Percentiles rank a stretch among this genome's conserved stretches.
These are phyloP conservation scores for Aureobasidium mangrovei DNA, from an alignment of 2,329 filamentous ascomycete species.

Conservation along the genomic window DNA sequence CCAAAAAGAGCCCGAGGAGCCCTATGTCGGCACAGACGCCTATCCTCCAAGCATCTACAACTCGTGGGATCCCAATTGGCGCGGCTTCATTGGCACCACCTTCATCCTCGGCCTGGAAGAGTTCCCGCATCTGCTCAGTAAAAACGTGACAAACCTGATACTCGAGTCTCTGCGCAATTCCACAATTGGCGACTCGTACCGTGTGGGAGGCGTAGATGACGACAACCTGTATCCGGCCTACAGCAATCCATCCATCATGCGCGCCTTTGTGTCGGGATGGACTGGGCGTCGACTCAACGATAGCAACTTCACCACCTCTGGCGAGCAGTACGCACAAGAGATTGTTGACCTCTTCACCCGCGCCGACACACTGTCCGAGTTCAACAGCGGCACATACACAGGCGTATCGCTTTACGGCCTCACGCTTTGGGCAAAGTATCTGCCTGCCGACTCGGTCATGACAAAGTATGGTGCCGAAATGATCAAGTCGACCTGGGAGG, in stretches of 20 bases:
- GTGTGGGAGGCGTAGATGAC: conserved; percentile 49
- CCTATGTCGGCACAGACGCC: conserved; percentile 43
- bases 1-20: conserved; percentile 48
- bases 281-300: conserved; percentile 46
- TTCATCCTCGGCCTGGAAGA: conserved; percentile 53
- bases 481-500: conserved; percentile 46
- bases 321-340: conserved; percentile 48
- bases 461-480: conserved; percentile 43
- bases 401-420: conserved; percentile 53
- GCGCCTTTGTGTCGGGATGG: conserved; percentile 53
- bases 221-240: conserved; percentile 57
- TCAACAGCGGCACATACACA: conserved; percentile 55
- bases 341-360: conserved; percentile 50
- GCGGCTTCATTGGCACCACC: conserved; percentile 53
- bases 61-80: conserved; percentile 57
- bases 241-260: conserved; percentile 54
- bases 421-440: conserved; percentile 52
- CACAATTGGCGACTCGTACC: conserved; percentile 52
- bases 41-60: conserved; percentile 47
- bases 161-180: conserved; percentile 46
- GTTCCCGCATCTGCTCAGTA: conserved; percentile 41
- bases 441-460: conserved; percentile 47
- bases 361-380: conserved; percentile 51
- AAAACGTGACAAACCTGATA: conserved; percentile 36
- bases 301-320: conserved; percentile 49